phyloP scores from a whole-genome alignment of 176 grass and related monocot genomes.

The Carex scoparia region DNA sequence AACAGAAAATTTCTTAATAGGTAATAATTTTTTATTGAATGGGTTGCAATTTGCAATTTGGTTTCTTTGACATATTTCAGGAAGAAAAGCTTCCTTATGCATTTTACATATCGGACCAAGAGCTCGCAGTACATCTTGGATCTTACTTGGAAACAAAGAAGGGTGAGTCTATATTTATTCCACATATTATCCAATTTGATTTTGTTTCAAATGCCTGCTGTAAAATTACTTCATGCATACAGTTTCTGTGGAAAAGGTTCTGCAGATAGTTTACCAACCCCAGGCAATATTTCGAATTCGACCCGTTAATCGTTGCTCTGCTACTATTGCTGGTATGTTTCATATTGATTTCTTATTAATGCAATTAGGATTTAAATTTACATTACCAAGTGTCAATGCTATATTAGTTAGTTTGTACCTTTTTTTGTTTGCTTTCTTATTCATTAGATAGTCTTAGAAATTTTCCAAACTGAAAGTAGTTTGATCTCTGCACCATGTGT shows the following conservation, averaged over 20 bases:
- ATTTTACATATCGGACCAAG: conserved; percentile 89
- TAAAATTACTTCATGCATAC: conserved; percentile 7
- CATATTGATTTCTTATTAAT: background rate
- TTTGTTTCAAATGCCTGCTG: background rate
- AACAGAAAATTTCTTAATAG: background rate
- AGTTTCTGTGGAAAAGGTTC: conserved; percentile 83
- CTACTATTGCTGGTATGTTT: conserved; percentile 71
- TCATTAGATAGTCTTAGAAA: background rate
- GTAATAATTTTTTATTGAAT: background rate
- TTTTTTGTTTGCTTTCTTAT: background rate
- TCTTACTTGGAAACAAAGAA: conserved; percentile 75
- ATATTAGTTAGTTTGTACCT: background rate
- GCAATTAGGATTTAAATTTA: conserved; percentile 4
- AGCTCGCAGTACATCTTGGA: conserved; percentile 62
- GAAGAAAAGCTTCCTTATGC: conserved; percentile 83
- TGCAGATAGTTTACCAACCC: conserved; percentile 81
- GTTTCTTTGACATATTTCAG: conserved; percentile 21
- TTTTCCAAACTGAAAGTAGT: background rate
- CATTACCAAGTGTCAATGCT: background rate
- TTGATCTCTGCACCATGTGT: background rate
- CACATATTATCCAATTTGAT: background rate
- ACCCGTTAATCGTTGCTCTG: conserved; percentile 77
- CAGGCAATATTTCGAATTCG: conserved; percentile 88
- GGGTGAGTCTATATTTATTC: conserved; percentile 29
- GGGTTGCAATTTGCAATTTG: background rate